phyloP scores from a whole-genome alignment of 495 filamentous ascomycete species.

The Thermothielavioides terrestris region DNA sequence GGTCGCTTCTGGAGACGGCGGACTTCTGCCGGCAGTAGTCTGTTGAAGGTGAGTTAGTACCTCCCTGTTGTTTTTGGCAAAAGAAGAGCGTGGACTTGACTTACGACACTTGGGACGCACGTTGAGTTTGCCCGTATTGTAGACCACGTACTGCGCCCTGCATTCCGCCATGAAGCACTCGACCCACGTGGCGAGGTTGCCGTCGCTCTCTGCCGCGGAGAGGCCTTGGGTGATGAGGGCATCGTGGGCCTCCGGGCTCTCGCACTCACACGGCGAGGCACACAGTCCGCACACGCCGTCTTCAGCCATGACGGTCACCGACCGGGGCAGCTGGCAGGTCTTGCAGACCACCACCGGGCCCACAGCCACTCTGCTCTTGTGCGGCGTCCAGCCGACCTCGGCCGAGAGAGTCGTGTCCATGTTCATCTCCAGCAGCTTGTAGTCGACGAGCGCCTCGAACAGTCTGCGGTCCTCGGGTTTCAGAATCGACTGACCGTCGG shows the following conservation, averaged over 20 bases:
- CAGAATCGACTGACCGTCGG: constrained; percentile 12
- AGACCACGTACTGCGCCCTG: constrained; percentile 41
- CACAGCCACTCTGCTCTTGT: constrained; percentile 28
- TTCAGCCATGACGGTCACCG: constrained; percentile 37
- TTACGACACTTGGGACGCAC: constrained; percentile 39
- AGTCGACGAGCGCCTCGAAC: constrained; percentile 36
- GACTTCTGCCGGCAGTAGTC: constrained; percentile 32
- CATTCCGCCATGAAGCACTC: constrained; percentile 34
- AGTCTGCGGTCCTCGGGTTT: constrained; percentile 25
- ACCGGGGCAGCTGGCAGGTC: constrained; percentile 34
- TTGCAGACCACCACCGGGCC: constrained; percentile 34
- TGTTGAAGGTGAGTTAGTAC: too few species aligned
- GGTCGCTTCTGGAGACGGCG: background rate
- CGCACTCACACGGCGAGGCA: background rate
- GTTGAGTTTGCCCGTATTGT: constrained; percentile 27
- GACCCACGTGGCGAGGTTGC: constrained; percentile 30
- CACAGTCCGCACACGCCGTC: constrained; percentile 34
- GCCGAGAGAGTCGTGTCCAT: constrained; percentile 30
- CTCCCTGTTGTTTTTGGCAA: too few species aligned
- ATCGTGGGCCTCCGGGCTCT: background rate
- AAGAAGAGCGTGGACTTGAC: too few species aligned
- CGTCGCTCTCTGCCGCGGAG: constrained; percentile 19
- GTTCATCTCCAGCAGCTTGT: constrained; percentile 40
- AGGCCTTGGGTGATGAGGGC: constrained; percentile 14
- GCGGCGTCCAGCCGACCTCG: constrained; percentile 33